Base-by-base conservation (phyloP, 257 asterid species). In the Nicotiana sylvestris region DNA sequence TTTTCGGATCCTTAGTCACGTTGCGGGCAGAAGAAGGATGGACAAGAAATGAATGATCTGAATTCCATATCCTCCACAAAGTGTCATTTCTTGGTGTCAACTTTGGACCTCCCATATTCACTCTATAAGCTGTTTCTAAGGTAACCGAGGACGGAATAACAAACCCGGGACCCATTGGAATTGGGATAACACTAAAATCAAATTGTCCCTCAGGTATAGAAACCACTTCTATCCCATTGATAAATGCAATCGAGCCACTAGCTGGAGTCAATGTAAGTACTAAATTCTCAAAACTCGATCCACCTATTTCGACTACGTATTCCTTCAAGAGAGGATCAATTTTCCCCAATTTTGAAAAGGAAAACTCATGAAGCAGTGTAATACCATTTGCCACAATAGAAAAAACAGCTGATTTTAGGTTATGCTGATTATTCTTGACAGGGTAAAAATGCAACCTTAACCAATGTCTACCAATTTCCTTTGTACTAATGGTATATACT, bases 381-480 rank as follows among this genome's bases (percentile, higher is more conserved):
- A 88, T 18, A 21, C 86, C 91, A 81, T 88, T 88, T 43, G 87
- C 91, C 68, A 83, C 84, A 69, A 88, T 86, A 21, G 88, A 85
- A 78, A 88, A 88, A 62, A 49, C 82, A 67, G 91, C 89, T 55
- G 85, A 84, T 68, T 85, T 78, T 85, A 86, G 72, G 81, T 83
- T 33, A 53, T 84, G 81, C 9, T 77, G 17, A 67, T 21, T 64
- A 30, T 60, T 83, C 43, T 82, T 69, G 32, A 86, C 84, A 17
- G 91, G 89, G 46, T 77, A 83, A 66, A 88, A 78, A 84, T 88
- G 85, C 60, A 88, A 82, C 82, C 91, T 84, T 72, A 88, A 77
- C 89, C 89, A 88, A 83, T 88, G 89, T 57, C 86, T 55, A 51
- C 91, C 91, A 83, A 78, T 61, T 77, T 88, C 84, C 83, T 82